Conservation (phyloP, 768 basidiomycete species). For the Phanerodontia chrysosporium region DNA sequence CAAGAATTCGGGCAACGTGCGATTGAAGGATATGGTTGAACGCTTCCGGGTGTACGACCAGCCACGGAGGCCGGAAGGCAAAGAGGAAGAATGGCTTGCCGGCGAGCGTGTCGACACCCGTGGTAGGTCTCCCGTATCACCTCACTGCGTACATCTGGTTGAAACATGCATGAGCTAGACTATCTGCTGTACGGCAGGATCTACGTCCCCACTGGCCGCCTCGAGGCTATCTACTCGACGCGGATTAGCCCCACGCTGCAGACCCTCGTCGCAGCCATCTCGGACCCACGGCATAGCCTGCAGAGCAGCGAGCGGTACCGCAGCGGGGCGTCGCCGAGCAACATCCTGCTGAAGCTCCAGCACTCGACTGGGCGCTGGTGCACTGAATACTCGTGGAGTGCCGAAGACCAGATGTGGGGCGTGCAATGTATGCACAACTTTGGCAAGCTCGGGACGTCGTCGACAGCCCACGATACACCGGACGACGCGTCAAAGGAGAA, state of each 20-base stretch:
- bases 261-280: conserved; percentile 80
- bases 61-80: conserved; percentile 73
- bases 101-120: conserved; percentile 74
- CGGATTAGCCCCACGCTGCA: conserved; percentile 77
- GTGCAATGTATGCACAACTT: conserved; percentile 88
- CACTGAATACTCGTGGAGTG: conserved; percentile 91
- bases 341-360: conserved; percentile 80
- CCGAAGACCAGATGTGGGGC: conserved; percentile 93
- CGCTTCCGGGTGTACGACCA: conserved; percentile 82
- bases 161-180: conserved; percentile 43
- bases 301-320: conserved; percentile 35
- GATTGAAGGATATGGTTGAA: conserved; percentile 87
- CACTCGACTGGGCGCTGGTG: conserved; percentile 93
- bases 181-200: conserved; percentile 91
- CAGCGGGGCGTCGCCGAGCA: conserved; percentile 43
- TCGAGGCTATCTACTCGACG: conserved; percentile 88
- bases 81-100: conserved; percentile 76
- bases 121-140: conserved; percentile 43
- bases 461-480: conserved; percentile 25
- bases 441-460: conserved; percentile 53
- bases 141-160: background rate
- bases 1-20: conserved; percentile 62
- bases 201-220: conserved; percentile 81
- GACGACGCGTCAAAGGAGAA: conserved; percentile 28
- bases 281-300: conserved; percentile 60